phyloP scores from a whole-genome alignment of 139 green algal species.

The Chara braunii region DNA sequence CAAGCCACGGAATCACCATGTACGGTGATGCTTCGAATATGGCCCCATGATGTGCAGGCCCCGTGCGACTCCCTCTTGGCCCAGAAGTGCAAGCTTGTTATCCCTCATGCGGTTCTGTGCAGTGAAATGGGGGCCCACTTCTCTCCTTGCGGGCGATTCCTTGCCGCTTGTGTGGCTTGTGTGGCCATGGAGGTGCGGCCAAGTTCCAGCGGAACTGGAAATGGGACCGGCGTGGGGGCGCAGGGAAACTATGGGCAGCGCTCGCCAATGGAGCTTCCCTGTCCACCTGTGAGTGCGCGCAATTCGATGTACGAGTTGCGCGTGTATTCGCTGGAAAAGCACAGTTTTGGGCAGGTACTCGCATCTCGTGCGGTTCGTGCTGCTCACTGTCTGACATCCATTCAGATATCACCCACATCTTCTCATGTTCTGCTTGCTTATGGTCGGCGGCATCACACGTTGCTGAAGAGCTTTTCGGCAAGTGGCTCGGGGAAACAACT shows the following conservation, averaged over 20 bases:
- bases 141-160: slow-evolving; percentile 61
- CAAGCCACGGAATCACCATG: slow-evolving; percentile 48
- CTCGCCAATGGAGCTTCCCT: not conserved
- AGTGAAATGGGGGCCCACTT: slow-evolving; percentile 86
- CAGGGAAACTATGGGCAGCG: not conserved
- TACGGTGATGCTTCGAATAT: slow-evolving; percentile 66
- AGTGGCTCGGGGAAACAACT: slow-evolving; percentile 52
- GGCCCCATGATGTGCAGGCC: slow-evolving; percentile 48
- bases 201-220: not conserved
- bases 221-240: not conserved
- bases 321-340: slow-evolving; percentile 55
- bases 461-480: slow-evolving; percentile 66
- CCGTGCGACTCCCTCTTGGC: slow-evolving; percentile 16
- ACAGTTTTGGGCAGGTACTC: slow-evolving; percentile 51
- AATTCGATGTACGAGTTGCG: slow-evolving; percentile 63
- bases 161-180: slow-evolving; percentile 67
- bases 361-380: slow-evolving; percentile 56
- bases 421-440: slow-evolving; percentile 83
- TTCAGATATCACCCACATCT: slow-evolving; percentile 72
- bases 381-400: slow-evolving; percentile 87
- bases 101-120: slow-evolving; percentile 71
- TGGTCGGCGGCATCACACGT: slow-evolving; percentile 70
- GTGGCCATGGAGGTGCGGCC: slow-evolving; percentile 1
- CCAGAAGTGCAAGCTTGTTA: slow-evolving; percentile 44
- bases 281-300: not conserved